phyloP scores from a whole-genome alignment of 176 grass and related monocot genomes.

The Avena sativa region DNA sequence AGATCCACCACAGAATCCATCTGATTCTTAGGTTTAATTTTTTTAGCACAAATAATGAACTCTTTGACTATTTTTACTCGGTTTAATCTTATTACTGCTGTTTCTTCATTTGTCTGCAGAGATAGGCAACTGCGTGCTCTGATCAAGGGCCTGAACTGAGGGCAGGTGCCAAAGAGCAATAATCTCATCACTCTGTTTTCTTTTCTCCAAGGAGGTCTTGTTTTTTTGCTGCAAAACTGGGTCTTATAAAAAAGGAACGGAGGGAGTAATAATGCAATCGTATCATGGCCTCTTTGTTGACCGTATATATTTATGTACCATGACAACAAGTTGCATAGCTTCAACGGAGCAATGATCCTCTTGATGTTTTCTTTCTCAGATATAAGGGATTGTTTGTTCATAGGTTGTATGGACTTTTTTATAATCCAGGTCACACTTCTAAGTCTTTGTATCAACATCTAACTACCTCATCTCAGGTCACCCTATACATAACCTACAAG shows the following conservation, averaged over 20 bases:
- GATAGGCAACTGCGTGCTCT: conserved; percentile 45
- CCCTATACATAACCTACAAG: neutral
- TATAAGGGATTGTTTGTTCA: too few relatives aligned
- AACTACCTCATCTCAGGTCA: neutral
- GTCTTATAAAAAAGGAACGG: too few relatives aligned
- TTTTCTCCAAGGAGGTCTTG: neutral
- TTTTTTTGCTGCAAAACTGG: neutral
- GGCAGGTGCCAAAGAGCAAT: neutral
- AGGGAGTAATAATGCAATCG: neutral
- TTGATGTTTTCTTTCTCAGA: too few relatives aligned
- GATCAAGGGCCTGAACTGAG: neutral
- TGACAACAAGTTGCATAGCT: too few relatives aligned
- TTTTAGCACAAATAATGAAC: neutral
- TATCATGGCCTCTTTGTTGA: neutral
- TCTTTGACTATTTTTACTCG: neutral
- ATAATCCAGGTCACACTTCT: too few relatives aligned
- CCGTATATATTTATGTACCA: too few relatives aligned
- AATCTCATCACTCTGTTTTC: neutral
- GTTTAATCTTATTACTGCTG: neutral
- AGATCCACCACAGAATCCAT: too few relatives aligned
- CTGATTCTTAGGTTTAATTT: neutral
- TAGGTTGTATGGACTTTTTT: too few relatives aligned
- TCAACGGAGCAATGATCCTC: too few relatives aligned
- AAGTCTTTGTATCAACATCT: neutral
- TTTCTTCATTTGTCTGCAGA: conserved; percentile 24